These are phyloP conservation scores for Talaromyces verruculosus DNA, from an alignment of 2,329 filamentous ascomycete genomes.

Conservation along the genomic window DNA sequence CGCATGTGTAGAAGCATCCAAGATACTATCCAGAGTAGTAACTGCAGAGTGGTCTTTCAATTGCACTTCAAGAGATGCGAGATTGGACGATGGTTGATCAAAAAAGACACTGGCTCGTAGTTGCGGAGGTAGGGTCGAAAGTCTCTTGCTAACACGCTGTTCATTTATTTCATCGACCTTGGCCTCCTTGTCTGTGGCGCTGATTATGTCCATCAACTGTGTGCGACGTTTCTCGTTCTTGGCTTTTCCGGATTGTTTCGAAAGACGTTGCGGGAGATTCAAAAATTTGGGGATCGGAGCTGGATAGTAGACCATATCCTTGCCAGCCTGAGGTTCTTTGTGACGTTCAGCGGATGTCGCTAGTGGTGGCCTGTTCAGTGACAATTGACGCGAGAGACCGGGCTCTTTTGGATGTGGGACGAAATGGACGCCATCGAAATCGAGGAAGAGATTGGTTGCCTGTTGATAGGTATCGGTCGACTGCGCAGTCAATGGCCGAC, in stretches of 20 bases:
- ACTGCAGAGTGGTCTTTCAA: slow-evolving; percentile 77
- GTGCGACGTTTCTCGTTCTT: slow-evolving; percentile 70
- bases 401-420: slow-evolving; percentile 31
- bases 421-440: slow-evolving; percentile 54
- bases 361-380: slow-evolving; percentile 42
- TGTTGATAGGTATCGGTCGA: slow-evolving; percentile 51
- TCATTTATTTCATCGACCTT: slow-evolving; percentile 28
- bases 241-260: slow-evolving; percentile 65
- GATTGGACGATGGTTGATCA: slow-evolving; percentile 61
- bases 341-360: slow-evolving; percentile 41
- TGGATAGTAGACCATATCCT: slow-evolving; percentile 91
- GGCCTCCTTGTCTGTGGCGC: slow-evolving; percentile 55
- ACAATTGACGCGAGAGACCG: slow-evolving; percentile 34
- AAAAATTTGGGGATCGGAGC: slow-evolving; percentile 92
- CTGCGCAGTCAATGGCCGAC: slow-evolving; percentile 41
- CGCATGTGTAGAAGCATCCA: slow-evolving; percentile 83
- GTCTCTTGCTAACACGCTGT: slow-evolving; percentile 27
- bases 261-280: slow-evolving; percentile 85
- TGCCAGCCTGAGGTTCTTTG: slow-evolving; percentile 55
- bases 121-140: slow-evolving; percentile 70
- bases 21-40: slow-evolving; percentile 83
- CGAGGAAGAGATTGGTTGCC: slow-evolving; percentile 45
- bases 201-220: slow-evolving; percentile 63
- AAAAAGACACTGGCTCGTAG: slow-evolving; percentile 91
- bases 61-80: slow-evolving; percentile 52